Conservation (phyloP, 2,329 filamentous ascomycete genomes). For the Botrytis fabae region DNA sequence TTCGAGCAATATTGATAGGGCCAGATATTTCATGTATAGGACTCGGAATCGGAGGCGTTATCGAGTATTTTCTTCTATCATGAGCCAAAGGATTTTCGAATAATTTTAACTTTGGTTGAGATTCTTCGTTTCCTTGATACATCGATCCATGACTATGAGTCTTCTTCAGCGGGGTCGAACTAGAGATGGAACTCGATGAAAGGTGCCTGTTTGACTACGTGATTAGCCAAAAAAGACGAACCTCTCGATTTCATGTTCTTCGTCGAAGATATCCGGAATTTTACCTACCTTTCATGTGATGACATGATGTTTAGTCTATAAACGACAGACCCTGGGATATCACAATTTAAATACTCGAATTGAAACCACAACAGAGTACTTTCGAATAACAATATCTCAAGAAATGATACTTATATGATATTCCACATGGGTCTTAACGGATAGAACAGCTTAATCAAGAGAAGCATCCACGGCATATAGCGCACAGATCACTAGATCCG, state of each 20-base stretch:
- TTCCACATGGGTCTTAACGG: neutral
- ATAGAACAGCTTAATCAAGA: neutral
- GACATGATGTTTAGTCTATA: neutral
- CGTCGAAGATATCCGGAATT: neutral
- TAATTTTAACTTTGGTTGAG: slow-evolving; percentile 27
- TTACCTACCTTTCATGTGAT: neutral
- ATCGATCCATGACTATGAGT: neutral
- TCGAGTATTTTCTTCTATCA: slow-evolving; percentile 8
- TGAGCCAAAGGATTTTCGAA: slow-evolving; percentile 29
- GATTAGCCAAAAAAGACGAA: neutral
- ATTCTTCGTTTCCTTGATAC: neutral
- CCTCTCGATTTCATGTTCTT: neutral
- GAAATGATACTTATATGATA: neutral
- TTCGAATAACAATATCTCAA: neutral
- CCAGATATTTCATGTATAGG: slow-evolving; percentile 5
- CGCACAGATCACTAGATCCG: neutral
- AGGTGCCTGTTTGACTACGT: neutral
- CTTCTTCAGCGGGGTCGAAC: neutral
- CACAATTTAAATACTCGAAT: neutral
- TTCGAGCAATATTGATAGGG: slow-evolving; percentile 6
- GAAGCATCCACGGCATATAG: neutral
- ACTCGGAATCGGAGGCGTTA: neutral
- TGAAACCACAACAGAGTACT: neutral
- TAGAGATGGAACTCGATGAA: slow-evolving; percentile 1
- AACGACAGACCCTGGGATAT: neutral